Evolutionary conservation across 352 stramenopile species (phyloP), one percentile per base, ranked within the genome.

Genomic region (Globisporangium alternatum): DNA sequence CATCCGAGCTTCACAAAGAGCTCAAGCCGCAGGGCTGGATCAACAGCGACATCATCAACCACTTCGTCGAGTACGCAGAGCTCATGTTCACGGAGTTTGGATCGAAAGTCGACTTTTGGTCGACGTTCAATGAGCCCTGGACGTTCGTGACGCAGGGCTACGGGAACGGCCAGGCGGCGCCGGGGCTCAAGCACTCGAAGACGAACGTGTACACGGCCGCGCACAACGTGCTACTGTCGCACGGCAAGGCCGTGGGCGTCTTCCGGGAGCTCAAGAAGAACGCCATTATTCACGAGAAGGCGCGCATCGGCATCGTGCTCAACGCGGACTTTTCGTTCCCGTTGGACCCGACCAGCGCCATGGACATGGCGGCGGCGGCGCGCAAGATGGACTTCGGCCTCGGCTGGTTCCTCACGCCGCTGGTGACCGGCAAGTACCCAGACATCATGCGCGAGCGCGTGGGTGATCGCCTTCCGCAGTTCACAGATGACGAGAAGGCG

Each of bases 41-140:
- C 22, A 86, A 86, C 57, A 12, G 41, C 3, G 73, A 72, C 21
- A 86, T 91, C 21, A 73, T 91, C 12, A 93, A 89, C 74, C 91
- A 98, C 76, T 91, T 97, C 58, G 90, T 95, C 71, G 37, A 93
- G 93, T 33, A 75, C 98, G 62, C 78, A 15, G 52, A 81, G 41
- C 68, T 98, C 19, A 96, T 98, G 74, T 97, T 74, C 28, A 95
- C 98, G 59, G 79, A 81, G 37, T 98, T 98, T 74, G 95, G 95
- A 19, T 70, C 89, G 63, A 85, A 95, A 35, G 87, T 98, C 19
- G 91, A 97, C 64, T 76, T 81, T 59, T 98, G 95, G 95, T 88
- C 96, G 28, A 98, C 95, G 8, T 87, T 98, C 59, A 99, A 99
- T 68, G 96, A 99, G 73, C 78, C 90, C 5, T 91, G 82, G 77